Base-by-base conservation (phyloP, 306 rosid genomes). In the Coriaria nepalensis region DNA sequence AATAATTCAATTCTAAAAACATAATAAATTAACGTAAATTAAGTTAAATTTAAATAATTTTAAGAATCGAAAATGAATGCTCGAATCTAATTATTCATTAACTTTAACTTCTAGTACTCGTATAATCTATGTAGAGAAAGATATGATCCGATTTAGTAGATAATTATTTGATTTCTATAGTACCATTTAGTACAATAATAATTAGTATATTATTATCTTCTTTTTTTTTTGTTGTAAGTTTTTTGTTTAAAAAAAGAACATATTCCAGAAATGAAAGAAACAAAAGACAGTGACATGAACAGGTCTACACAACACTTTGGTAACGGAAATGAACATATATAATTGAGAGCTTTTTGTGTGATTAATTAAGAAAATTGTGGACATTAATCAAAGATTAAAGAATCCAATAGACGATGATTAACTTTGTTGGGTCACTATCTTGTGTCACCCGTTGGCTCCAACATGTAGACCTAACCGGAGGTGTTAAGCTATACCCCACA, bases 281-380 rank as follows among this genome's bases (percentile, higher is more conserved):
- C 73, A 72, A 66, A 59, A 42, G 55, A 67, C 56, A 51, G 58
- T 61, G 69, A 66, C 66, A 71, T 53, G 37, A 52, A 40, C 47
- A 54, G 9, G 50, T 56, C 55, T 55, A 46, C 46, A 36, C 62
- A 43, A 49, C 43, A 34, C 58, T 47, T 47, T 38, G 10, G 2
- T 38, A 6, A 38, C 2, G 7, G 41, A 38, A 9, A 9, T 38
- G 10, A 6, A 38, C 2, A 38, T 38, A 38, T 38, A 9, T 38
- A 38, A 9, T 38, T 6, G 9, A 38, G 41, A 6, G 10, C 41
- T 38, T 6, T 38, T 6, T 38, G 10, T 38, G 41, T 38, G 4
- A 38, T 38, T 38, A 38, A 38, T 6, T 9, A 38, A 38, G 41
- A 38, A 9, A 38, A 9, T 6, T 4, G 10, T 9, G 10, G 41